Evolutionary conservation across 108 stramenopile genomes (phyloP).

Genomic region (Epipyxis sp.): DNA sequence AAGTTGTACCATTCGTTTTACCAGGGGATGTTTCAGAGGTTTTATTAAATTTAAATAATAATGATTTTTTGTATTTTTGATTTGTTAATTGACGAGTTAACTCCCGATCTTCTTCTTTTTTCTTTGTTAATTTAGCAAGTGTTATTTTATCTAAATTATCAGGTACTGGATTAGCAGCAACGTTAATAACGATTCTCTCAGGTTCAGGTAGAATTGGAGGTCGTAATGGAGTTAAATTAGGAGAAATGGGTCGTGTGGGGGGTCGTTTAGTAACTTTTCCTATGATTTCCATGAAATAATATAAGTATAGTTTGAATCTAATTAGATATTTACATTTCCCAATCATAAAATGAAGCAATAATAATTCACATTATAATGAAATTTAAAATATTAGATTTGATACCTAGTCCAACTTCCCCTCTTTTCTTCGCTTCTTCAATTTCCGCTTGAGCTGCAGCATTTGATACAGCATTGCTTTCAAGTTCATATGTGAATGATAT

Average conservation of each 20-base stretch:
- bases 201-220: constrained; percentile 56
- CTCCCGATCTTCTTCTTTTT: constrained; percentile 35
- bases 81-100: constrained; percentile 13
- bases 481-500: constrained; percentile 37
- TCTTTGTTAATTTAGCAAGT: constrained; percentile 36
- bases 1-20: constrained; percentile 28
- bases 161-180: constrained; percentile 37
- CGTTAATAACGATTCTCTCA: constrained; percentile 45
- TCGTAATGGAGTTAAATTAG: constrained; percentile 40
- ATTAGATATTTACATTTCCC: no score
- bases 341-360: no score
- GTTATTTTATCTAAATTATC: constrained; percentile 24
- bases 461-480: constrained; percentile 1
- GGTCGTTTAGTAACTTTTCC: constrained; percentile 2
- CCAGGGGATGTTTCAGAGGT: no score
- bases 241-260: constrained; percentile 36
- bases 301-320: no score
- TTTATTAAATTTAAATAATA: background rate
- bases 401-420: constrained; percentile 40
- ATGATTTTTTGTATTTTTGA: constrained; percentile 2
- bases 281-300: background rate
- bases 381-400: no score
- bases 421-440: constrained; percentile 38
- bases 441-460: constrained; percentile 39
- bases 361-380: no score